Percentiles rank a stretch among this genome's conserved stretches.
Evolutionary conservation across 192 early-diverging fungal species (phyloP).

Genomic region (Backusella parvicylindrica): DNA sequence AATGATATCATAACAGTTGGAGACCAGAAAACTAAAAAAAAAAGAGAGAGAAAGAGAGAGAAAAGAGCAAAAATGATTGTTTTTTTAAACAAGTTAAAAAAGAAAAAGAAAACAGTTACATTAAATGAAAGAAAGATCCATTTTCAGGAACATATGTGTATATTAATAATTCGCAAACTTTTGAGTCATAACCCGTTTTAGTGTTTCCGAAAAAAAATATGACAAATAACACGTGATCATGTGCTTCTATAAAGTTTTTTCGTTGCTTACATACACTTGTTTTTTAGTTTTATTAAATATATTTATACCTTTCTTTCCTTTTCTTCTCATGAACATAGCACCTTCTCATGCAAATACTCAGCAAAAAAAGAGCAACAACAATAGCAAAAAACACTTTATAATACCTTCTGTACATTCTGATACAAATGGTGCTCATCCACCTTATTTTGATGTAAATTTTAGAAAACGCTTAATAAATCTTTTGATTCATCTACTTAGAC

Average conservation of each 20-base stretch:
- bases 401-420: not conserved
- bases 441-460: conserved; percentile 29
- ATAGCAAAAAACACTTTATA: not conserved
- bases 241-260: not conserved
- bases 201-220: not conserved
- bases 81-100: not conserved
- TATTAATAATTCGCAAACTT: not conserved
- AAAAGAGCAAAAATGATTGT: not conserved
- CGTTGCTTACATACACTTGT: not conserved
- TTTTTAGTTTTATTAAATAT: not conserved
- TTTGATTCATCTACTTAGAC: not conserved
- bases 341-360: not conserved
- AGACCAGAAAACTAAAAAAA: not conserved
- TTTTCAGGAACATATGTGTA: not conserved
- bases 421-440: conserved; percentile 12
- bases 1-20: not conserved
- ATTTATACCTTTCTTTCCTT: not conserved
- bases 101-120: not conserved
- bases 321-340: conserved; percentile 5
- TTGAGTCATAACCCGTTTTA: not conserved
- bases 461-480: not conserved
- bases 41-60: not conserved
- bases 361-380: not conserved
- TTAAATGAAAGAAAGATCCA: not conserved
- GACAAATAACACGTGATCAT: not conserved